Conservation (phyloP, 305 asterid species). For the Andrographis paniculata region DNA sequence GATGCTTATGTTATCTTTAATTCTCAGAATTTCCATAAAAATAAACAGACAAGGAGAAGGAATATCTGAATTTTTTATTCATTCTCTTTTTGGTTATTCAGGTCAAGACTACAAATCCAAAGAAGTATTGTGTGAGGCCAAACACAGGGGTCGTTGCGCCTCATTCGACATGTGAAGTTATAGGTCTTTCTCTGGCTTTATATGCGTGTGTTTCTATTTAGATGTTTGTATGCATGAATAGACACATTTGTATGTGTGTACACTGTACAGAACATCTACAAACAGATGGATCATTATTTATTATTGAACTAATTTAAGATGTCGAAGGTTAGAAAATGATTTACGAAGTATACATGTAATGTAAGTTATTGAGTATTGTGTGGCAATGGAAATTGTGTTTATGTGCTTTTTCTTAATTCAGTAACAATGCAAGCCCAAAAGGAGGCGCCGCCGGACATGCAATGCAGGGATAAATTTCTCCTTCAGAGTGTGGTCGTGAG, state of each 20-base stretch:
- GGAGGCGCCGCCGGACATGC: slow-evolving; percentile 64
- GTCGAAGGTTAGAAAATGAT: slow-evolving; percentile 6
- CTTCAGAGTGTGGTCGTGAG: slow-evolving; percentile 56
- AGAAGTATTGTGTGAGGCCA: slow-evolving; percentile 73
- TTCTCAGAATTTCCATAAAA: no score
- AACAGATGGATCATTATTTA: no score
- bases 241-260: no score
- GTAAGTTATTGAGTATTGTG: no score
- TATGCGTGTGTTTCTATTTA: background rate
- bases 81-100: slow-evolving; percentile 11
- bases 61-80: slow-evolving; percentile 14
- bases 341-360: no score
- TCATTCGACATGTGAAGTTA: slow-evolving; percentile 41
- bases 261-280: no score
- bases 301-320: slow-evolving; percentile 1
- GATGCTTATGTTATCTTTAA: background rate
- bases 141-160: slow-evolving; percentile 63
- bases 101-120: slow-evolving; percentile 78
- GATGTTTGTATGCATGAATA: background rate
- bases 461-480: slow-evolving; percentile 73
- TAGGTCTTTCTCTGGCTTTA: slow-evolving; percentile 28
- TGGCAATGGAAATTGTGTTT: slow-evolving; percentile 10
- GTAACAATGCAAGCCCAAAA: slow-evolving; percentile 86
- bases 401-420: slow-evolving; percentile 22
- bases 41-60: background rate